Percentiles rank a stretch among this genome's conserved stretches.
Evolutionary conservation across 1,139 yeast species (phyloP).

Genomic region (Tardiomyces depauwii): DNA sequence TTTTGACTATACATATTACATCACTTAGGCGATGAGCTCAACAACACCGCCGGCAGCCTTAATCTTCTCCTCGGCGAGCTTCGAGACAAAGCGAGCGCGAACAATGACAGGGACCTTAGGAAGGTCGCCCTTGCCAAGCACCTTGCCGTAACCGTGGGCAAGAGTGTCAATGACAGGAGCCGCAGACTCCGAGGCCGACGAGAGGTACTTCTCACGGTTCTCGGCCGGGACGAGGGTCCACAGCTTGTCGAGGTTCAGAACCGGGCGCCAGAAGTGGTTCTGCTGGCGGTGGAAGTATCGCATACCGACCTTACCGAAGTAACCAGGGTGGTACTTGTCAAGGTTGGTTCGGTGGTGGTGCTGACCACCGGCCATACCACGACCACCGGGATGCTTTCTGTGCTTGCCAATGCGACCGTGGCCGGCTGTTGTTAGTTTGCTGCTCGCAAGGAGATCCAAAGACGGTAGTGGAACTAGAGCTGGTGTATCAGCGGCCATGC

Average conservation of each 20-base stretch:
- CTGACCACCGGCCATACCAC: constrained; percentile 99
- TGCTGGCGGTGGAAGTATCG: constrained; percentile 98
- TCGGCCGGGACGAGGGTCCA: constrained; percentile 96
- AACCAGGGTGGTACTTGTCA: constrained; percentile 99
- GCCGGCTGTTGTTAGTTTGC: constrained; percentile 54
- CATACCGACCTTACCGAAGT: constrained; percentile 99
- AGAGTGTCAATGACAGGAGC: constrained; percentile 99
- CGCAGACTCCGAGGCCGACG: constrained; percentile 74
- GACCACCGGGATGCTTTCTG: constrained; percentile 99
- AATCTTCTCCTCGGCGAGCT: constrained; percentile 99
- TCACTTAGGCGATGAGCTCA: constrained; percentile 88
- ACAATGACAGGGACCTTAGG: constrained; percentile 98
- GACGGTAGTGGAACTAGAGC: too few relatives aligned
- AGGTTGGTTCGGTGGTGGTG: constrained; percentile 98
- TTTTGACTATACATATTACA: constrained; percentile 2
- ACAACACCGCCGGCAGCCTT: constrained; percentile 99
- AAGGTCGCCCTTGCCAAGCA: constrained; percentile 97
- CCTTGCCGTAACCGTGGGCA: constrained; percentile 99
- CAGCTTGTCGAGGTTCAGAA: constrained; percentile 95
- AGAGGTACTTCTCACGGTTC: constrained; percentile 89
- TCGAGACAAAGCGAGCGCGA: constrained; percentile 98
- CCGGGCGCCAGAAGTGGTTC: constrained; percentile 97
- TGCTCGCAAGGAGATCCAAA: too few relatives aligned
- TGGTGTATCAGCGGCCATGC: too few relatives aligned
- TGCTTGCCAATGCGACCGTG: constrained; percentile 99